Conservation (phyloP, 148 eudicot species). For the Nepenthes mirabilis region DNA sequence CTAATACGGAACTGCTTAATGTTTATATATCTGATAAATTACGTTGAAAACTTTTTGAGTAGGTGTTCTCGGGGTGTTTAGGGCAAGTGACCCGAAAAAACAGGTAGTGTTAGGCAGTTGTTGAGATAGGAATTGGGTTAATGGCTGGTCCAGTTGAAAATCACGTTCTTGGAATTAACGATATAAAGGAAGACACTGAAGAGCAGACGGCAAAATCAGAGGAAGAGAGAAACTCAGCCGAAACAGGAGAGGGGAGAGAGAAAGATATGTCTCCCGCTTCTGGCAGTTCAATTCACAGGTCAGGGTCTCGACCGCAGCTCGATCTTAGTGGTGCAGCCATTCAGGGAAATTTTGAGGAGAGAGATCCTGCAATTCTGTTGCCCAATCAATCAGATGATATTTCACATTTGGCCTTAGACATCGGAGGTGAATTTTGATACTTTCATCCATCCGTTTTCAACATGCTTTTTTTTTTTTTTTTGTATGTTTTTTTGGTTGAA, state of each 20-base stretch:
- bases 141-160: conserved; percentile 37
- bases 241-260: conserved; percentile 17
- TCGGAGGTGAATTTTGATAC: conserved; percentile 55
- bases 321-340: conserved; percentile 91
- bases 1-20: too few relatives aligned
- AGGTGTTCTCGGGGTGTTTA: not conserved
- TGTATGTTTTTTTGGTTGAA: not conserved
- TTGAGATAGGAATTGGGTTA: not conserved
- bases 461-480: not conserved
- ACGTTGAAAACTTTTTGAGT: too few relatives aligned
- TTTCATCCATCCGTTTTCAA: conserved; percentile 1
- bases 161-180: conserved; percentile 22
- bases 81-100: conserved; percentile 6
- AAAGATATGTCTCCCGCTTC: conserved; percentile 33
- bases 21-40: too few relatives aligned
- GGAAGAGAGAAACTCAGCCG: conserved; percentile 5
- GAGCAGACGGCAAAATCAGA: conserved; percentile 7
- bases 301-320: conserved; percentile 75
- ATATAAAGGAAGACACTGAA: conserved; percentile 16
- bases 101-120: conserved; percentile 12
- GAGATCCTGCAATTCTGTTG: conserved; percentile 75
- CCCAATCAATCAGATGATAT: conserved; percentile 99
- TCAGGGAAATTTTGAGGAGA: conserved; percentile 89
- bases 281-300: conserved; percentile 63
- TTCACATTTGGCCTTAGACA: conserved; percentile 89